Evolutionary conservation across 805 yeast genomes (phyloP).

Genomic region (Wickerhamiella qilinensis): DNA sequence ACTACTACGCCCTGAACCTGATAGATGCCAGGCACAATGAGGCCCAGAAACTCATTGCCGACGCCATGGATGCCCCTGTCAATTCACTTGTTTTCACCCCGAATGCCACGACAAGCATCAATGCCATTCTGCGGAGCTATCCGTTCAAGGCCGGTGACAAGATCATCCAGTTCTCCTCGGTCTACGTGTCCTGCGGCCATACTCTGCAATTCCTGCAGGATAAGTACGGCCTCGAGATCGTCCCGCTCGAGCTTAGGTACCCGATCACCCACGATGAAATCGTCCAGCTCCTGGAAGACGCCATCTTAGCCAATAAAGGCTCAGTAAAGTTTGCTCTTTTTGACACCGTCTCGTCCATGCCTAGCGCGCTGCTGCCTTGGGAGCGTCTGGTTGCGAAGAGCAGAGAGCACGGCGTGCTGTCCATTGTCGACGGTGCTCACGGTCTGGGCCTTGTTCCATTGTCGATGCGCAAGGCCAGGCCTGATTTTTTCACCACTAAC

Average conservation of each 20-base stretch:
- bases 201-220: slow-evolving; percentile 23
- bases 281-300: slow-evolving; percentile 20
- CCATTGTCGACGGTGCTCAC: slow-evolving; percentile 63
- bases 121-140: slow-evolving; percentile 37
- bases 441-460: slow-evolving; percentile 32
- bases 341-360: slow-evolving; percentile 48
- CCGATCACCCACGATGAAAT: slow-evolving; percentile 31
- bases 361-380: slow-evolving; percentile 45
- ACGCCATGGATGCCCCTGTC: slow-evolving; percentile 32
- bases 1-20: slow-evolving; percentile 24
- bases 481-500: slow-evolving; percentile 48
- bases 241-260: slow-evolving; percentile 26
- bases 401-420: slow-evolving; percentile 29
- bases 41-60: slow-evolving; percentile 24
- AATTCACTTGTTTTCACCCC: slow-evolving; percentile 35
- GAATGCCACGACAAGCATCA: slow-evolving; percentile 48
- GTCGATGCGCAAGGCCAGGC: slow-evolving; percentile 21
- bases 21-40: slow-evolving; percentile 20
- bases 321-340: slow-evolving; percentile 31
- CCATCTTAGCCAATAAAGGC: slow-evolving; percentile 14
- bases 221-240: slow-evolving; percentile 22
- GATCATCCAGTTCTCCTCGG: slow-evolving; percentile 32
- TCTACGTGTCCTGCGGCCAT: slow-evolving; percentile 40
- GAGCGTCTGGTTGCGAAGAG: slow-evolving; percentile 32
- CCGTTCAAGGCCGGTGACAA: slow-evolving; percentile 37